Evolutionary conservation across 805 yeast species (phyloP).

Genomic region (Cyberlindnera petersonii): DNA sequence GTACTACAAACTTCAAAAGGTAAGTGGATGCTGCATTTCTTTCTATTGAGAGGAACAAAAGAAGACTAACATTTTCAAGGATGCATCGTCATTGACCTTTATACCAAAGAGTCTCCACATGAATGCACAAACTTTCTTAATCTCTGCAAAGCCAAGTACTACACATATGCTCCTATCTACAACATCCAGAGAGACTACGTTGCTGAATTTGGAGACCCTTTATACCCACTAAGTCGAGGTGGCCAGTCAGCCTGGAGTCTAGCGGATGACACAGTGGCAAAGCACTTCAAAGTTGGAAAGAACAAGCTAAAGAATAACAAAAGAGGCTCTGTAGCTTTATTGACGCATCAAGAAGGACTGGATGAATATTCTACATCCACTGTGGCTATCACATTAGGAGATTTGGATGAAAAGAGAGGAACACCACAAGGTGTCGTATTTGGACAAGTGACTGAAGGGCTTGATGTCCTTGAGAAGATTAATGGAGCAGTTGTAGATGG

Average conservation of each 20-base stretch:
- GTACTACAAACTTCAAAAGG: slow-evolving; percentile 38
- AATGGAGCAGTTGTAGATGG: slow-evolving; percentile 39
- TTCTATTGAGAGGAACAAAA: no score
- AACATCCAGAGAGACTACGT: slow-evolving; percentile 37
- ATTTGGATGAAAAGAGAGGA: slow-evolving; percentile 21
- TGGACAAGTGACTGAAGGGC: slow-evolving; percentile 52
- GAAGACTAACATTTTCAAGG: slow-evolving; percentile 32
- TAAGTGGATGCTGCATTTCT: slow-evolving; percentile 13
- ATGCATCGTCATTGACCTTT: slow-evolving; percentile 48
- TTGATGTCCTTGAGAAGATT: slow-evolving; percentile 41
- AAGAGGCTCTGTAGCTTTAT: slow-evolving; percentile 35
- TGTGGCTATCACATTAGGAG: slow-evolving; percentile 35
- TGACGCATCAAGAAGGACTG: slow-evolving; percentile 11
- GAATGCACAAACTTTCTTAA: slow-evolving; percentile 47
- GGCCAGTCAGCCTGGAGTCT: slow-evolving; percentile 34
- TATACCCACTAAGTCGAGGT: slow-evolving; percentile 35
- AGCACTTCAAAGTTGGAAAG: slow-evolving; percentile 19
- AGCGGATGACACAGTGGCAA: slow-evolving; percentile 16
- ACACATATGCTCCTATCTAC: slow-evolving; percentile 47
- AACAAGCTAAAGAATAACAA: slow-evolving; percentile 26
- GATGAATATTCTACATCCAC: slow-evolving; percentile 31
- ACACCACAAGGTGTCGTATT: slow-evolving; percentile 31
- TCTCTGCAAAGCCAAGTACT: slow-evolving; percentile 49
- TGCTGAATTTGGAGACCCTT: slow-evolving; percentile 47
- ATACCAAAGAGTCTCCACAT: slow-evolving; percentile 32